phyloP scores from a whole-genome alignment of 2,329 filamentous ascomycete species.

The Fusarium solani-melongenae region DNA sequence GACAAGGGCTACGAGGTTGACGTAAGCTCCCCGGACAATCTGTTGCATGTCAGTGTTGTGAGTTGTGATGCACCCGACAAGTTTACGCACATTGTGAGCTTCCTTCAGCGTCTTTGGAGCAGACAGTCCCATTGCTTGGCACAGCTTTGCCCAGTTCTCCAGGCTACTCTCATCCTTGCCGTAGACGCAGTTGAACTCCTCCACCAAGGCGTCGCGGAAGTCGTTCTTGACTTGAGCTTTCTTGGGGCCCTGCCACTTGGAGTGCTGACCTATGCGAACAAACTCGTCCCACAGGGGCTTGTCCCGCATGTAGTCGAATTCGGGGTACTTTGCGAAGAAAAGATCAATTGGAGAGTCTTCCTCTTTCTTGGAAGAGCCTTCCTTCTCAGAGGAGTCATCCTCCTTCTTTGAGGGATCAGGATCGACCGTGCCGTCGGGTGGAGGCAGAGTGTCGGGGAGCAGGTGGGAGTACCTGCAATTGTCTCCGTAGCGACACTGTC shows the following conservation, averaged over 20 bases:
- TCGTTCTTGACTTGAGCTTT: background rate
- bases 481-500: background rate
- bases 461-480: conserved; percentile 10
- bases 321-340: conserved; percentile 18
- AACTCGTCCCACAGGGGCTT: conserved; percentile 21
- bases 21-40: conserved; percentile 8
- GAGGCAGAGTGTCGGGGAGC: background rate
- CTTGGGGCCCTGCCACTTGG: background rate
- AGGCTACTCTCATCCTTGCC: conserved; percentile 12
- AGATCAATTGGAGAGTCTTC: conserved; percentile 8
- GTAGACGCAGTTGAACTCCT: conserved; percentile 19
- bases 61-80: rapidly evolving
- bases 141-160: conserved; percentile 18
- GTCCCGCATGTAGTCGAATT: conserved; percentile 4
- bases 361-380: background rate
- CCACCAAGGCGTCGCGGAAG: conserved; percentile 10
- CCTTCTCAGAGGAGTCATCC: background rate
- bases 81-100: conserved; percentile 5
- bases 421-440: background rate
- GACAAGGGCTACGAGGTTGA: conserved; percentile 27
- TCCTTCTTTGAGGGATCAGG: background rate
- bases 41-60: background rate
- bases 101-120: conserved; percentile 12
- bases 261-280: conserved; percentile 2
- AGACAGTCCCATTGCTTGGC: conserved; percentile 5